These are phyloP conservation scores for Agastache rugosa DNA, from an alignment of 257 asterid species.

Conservation along the genomic window DNA sequence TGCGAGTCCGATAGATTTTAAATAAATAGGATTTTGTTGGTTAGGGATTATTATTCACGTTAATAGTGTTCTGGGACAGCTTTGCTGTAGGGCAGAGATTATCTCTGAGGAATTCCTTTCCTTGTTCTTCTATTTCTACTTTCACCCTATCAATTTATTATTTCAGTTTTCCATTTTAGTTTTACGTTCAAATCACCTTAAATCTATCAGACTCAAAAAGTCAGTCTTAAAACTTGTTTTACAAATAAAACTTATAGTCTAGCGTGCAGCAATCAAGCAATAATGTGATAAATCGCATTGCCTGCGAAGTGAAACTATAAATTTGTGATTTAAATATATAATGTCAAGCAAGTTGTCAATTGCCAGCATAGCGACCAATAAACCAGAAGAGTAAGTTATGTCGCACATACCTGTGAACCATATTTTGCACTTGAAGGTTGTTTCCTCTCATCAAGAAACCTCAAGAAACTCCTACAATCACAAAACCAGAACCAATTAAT, in stretches of 20 bases:
- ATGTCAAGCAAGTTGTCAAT: conserved; percentile 6
- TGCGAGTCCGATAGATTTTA: no score
- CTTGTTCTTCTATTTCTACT: no score
- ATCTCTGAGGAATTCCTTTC: no score
- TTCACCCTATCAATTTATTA: no score
- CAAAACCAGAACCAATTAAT: conserved; percentile 28
- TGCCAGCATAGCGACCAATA: not conserved
- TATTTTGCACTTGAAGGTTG: conserved; percentile 67
- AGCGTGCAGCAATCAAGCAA: not conserved
- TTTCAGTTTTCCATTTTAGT: no score
- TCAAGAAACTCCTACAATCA: conserved; percentile 78
- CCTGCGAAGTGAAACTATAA: not conserved
- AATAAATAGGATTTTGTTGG: no score
- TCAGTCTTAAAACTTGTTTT: not conserved
- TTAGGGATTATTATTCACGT: no score
- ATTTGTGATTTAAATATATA: not conserved
- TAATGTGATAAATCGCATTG: not conserved
- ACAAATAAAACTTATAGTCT: not conserved
- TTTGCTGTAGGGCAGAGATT: no score
- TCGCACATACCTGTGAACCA: conserved; percentile 83
- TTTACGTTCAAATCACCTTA: no score
- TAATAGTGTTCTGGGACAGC: no score
- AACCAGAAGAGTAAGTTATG: conserved; percentile 27
- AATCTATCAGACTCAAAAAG: not conserved
- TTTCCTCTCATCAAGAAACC: conserved; percentile 80